A percentile compares a stretch with the other conserved stretches of the same genome.
Evolutionary conservation across 306 rosid genomes (phyloP).

Genomic region (Vachellia collinsii): DNA sequence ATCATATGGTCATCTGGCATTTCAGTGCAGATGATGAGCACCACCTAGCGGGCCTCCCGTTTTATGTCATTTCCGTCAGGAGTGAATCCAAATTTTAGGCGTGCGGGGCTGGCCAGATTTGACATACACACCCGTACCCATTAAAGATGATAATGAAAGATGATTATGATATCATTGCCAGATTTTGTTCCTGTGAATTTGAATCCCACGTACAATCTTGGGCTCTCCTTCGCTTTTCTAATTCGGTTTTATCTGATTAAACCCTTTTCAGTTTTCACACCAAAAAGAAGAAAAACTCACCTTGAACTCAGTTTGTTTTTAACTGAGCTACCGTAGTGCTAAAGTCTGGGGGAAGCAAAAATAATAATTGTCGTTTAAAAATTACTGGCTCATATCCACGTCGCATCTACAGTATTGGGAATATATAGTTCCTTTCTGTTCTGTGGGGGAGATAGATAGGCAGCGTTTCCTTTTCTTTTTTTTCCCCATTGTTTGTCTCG

Average conservation of each 20-base stretch:
- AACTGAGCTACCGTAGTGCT: not conserved
- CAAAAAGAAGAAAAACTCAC: not conserved
- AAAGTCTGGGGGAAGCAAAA: not conserved
- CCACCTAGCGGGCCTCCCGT: not conserved
- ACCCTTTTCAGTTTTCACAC: not conserved
- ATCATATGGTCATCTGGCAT: not conserved
- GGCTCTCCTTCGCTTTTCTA: not conserved
- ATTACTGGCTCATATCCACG: not conserved
- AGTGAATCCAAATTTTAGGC: not conserved
- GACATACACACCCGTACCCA: not conserved
- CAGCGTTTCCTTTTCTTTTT: not conserved
- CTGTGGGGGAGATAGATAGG: not conserved
- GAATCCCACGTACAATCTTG: not conserved
- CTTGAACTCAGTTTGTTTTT: not conserved
- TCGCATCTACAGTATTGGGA: not conserved
- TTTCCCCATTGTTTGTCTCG: not conserved
- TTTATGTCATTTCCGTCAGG: not conserved
- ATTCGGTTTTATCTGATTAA: not conserved
- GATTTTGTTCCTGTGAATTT: not conserved
- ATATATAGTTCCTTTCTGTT: not conserved
- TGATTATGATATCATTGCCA: constrained; percentile 11
- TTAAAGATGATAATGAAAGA: not conserved
- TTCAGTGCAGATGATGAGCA: not conserved
- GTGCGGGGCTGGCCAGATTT: constrained; percentile 8
- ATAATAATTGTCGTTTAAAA: not conserved